Evolutionary conservation across 2,329 filamentous ascomycete genomes (phyloP).

Genomic region (Dactylellina cionopaga): DNA sequence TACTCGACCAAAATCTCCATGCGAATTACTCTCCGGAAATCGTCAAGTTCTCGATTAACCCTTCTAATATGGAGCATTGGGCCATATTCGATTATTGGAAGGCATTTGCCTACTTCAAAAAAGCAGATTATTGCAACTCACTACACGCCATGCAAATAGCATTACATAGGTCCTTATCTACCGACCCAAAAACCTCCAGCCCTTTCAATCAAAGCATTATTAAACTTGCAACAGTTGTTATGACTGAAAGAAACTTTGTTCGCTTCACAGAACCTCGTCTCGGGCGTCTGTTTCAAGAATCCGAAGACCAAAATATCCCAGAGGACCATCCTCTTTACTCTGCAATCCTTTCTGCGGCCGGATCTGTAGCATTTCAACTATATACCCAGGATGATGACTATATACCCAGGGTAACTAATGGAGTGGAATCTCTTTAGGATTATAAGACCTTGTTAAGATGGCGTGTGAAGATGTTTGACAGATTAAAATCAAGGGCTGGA

Average conservation of each 20-base stretch:
- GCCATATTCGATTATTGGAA: neutral
- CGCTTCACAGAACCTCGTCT: neutral
- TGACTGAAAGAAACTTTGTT: neutral
- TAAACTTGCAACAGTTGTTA: neutral
- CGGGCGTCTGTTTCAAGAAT: neutral
- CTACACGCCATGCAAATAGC: neutral
- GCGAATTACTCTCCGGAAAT: neutral
- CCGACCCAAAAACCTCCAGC: neutral
- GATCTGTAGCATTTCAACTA: no score
- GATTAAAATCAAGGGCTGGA: no score
- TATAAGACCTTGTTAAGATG: no score
- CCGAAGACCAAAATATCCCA: neutral
- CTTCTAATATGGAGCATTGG: neutral
- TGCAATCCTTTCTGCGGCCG: neutral
- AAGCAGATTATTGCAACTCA: neutral
- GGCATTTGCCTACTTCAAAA: neutral
- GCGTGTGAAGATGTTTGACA: no score
- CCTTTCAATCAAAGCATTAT: neutral
- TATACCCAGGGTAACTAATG: no score
- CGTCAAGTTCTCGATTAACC: neutral
- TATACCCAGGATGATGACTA: no score
- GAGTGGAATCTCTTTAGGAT: no score
- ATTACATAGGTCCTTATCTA: neutral
- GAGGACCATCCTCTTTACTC: neutral
- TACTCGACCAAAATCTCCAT: neutral